Percentiles rank a stretch among this genome's conserved stretches.
Evolutionary conservation across 2,329 filamentous ascomycete species (phyloP).

Genomic region (Westerdykella sp.): DNA sequence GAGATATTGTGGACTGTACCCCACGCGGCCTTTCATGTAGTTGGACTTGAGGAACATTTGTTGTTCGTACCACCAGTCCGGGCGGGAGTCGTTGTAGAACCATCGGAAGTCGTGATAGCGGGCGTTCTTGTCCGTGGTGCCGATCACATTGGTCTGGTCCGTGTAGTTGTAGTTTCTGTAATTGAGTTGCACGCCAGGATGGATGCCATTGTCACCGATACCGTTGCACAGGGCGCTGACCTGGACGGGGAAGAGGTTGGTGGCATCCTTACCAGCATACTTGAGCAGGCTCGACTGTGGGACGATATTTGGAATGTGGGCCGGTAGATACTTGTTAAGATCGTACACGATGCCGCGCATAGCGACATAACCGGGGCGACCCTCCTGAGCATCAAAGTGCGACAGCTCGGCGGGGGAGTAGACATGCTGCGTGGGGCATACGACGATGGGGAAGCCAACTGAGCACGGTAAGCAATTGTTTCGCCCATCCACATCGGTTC

Average conservation of each 20-base stretch:
- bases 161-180: slow-evolving; percentile 73
- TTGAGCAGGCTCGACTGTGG: slow-evolving; percentile 59
- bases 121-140: slow-evolving; percentile 62
- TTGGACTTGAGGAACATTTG: slow-evolving; percentile 70
- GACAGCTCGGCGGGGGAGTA: slow-evolving; percentile 73
- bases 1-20: slow-evolving; percentile 74
- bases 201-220: slow-evolving; percentile 54
- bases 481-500: not conserved
- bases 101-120: slow-evolving; percentile 90
- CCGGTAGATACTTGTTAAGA: slow-evolving; percentile 63
- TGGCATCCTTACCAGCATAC: slow-evolving; percentile 86
- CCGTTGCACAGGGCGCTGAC: slow-evolving; percentile 88
- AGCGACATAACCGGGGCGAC: slow-evolving; percentile 61
- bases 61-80: slow-evolving; percentile 89
- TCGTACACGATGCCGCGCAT: slow-evolving; percentile 90
- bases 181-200: slow-evolving; percentile 73
- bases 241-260: slow-evolving; percentile 83
- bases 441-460: slow-evolving; percentile 74
- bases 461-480: slow-evolving; percentile 10
- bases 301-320: slow-evolving; percentile 69
- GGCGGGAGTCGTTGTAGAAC: slow-evolving; percentile 72
- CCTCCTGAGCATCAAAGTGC: slow-evolving; percentile 64
- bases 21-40: slow-evolving; percentile 82
- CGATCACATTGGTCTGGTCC: slow-evolving; percentile 60
- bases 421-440: slow-evolving; percentile 88